phyloP scores from a whole-genome alignment of 495 filamentous ascomycete genomes.

The Aspergillus wentii region DNA sequence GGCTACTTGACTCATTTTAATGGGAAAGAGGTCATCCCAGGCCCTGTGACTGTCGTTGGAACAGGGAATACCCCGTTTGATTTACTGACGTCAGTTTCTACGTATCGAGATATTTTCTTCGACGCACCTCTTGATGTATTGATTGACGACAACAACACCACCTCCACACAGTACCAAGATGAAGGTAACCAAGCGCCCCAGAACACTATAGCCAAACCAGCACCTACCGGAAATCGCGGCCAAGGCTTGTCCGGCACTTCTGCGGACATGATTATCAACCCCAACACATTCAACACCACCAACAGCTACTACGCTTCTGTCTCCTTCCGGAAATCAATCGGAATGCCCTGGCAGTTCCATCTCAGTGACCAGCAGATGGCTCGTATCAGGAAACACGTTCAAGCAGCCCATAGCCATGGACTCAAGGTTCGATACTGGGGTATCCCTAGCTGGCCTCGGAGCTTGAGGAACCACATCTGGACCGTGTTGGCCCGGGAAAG shows the following conservation, averaged over 20 bases:
- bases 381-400: slow-evolving; percentile 58
- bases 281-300: slow-evolving; percentile 40
- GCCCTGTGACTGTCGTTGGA: slow-evolving; percentile 72
- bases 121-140: slow-evolving; percentile 52
- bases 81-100: slow-evolving; percentile 39
- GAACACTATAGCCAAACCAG: slow-evolving; percentile 9
- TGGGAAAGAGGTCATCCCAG: slow-evolving; percentile 37
- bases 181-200: background rate
- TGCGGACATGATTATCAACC: slow-evolving; percentile 27
- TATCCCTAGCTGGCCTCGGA: slow-evolving; percentile 71
- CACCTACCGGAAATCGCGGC: slow-evolving; percentile 14
- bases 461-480: slow-evolving; percentile 71
- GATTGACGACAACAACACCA: slow-evolving; percentile 24
- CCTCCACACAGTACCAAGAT: slow-evolving; percentile 3
- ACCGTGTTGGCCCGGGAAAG: slow-evolving; percentile 65
- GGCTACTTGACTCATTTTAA: slow-evolving; percentile 58
- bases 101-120: slow-evolving; percentile 57
- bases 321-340: slow-evolving; percentile 36
- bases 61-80: slow-evolving; percentile 78
- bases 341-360: slow-evolving; percentile 36
- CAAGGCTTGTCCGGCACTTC: slow-evolving; percentile 35
- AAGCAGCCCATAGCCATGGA: slow-evolving; percentile 63
- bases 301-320: slow-evolving; percentile 45
- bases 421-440: slow-evolving; percentile 77
- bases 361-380: slow-evolving; percentile 49